Base-by-base conservation (phyloP, 169 alveolate species). In the Plasmodium reichenowi region DNA sequence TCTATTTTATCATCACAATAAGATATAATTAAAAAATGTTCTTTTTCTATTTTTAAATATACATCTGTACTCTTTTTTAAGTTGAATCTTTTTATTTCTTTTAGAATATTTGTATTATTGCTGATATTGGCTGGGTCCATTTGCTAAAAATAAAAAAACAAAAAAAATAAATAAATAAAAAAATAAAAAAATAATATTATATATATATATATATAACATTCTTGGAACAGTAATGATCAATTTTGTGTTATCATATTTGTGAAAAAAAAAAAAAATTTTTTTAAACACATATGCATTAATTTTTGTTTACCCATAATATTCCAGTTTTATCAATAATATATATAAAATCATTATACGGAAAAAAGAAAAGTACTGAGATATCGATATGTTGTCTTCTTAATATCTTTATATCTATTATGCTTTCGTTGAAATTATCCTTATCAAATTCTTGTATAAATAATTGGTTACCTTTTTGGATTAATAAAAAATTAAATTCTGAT, bases 11-110 rank as follows among this genome's bases (percentile, higher is more conserved):
- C 72, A 56, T 68, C 68, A 68, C 45, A 38, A 72, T 80, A 48
- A 1, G 90, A 17, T 20, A 80, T 80, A 32, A 80, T 20, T 54
- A 80, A 72, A 24, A 26, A 20, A 26, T 67, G 9, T 17, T 48
- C 22, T n/a, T 80, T 80, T 80, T 80, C 76, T 12, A 80, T 48
- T 58, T 68, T 80, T n/a, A 80, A 68, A 68, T 68, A 80, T 22
- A 80, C 32, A 32, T 80, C 85, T n/a, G 24, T 32, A 45, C 47
- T 59, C 52, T 80, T 66, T 68, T 56, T 24, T 12, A 80, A 48
- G 7, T 52, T 54, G 50, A 80, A 63, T 24, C 8, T 47, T 5
- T 80, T 15, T 52, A 80, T 45, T 56, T 68, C 64, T 22, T 68
- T 70, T 56, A 48, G 20, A 10, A 71, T 32, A 4, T 5, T 5